A percentile compares a stretch with the other conserved stretches of the same genome.
phyloP scores from a whole-genome alignment of 768 basidiomycete genomes.

The Boletus rufocinnamomeus region DNA sequence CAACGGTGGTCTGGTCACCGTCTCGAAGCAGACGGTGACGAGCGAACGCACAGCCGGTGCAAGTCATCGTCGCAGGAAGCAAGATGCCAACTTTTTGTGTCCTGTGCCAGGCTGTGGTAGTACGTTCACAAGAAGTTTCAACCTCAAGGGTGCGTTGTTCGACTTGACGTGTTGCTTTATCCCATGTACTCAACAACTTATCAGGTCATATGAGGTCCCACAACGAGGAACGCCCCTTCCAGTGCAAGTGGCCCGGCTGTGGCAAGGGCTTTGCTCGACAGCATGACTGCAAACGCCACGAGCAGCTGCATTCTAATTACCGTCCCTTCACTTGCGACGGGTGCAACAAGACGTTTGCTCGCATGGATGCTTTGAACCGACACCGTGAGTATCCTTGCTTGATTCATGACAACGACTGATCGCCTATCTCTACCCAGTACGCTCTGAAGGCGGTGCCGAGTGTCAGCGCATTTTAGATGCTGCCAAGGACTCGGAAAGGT shows the following conservation, averaged over 20 bases:
- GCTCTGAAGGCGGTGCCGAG: slow-evolving; percentile 81
- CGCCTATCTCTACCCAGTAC: slow-evolving; percentile 45
- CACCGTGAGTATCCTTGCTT: slow-evolving; percentile 64
- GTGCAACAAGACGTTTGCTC: slow-evolving; percentile 89
- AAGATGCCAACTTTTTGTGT: slow-evolving; percentile 84
- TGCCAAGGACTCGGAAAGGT: slow-evolving; percentile 29
- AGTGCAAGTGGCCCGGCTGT: slow-evolving; percentile 94
- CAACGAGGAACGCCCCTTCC: slow-evolving; percentile 92
- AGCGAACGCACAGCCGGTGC: slow-evolving; percentile 89
- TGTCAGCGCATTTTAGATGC: slow-evolving; percentile 52
- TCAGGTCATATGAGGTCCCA: slow-evolving; percentile 92
- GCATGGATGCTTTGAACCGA: slow-evolving; percentile 93
- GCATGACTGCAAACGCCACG: slow-evolving; percentile 96
- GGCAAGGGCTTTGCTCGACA: slow-evolving; percentile 92
- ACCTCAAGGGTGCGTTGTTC: slow-evolving; percentile 70
- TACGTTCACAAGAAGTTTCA: slow-evolving; percentile 92
- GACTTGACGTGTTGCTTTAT: slow-evolving; percentile 6
- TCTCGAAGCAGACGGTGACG: slow-evolving; percentile 83
- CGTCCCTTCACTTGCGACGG: slow-evolving; percentile 92
- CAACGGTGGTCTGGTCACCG: slow-evolving; percentile 5
- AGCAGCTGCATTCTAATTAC: slow-evolving; percentile 91
- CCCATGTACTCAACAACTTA: slow-evolving; percentile 15
- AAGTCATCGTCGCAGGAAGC: slow-evolving; percentile 80
- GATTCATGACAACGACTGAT: neutral
- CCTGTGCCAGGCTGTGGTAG: slow-evolving; percentile 82